Evolutionary conservation across 192 early-diverging fungal genomes (phyloP).

Genomic region (Podila minutissima): DNA sequence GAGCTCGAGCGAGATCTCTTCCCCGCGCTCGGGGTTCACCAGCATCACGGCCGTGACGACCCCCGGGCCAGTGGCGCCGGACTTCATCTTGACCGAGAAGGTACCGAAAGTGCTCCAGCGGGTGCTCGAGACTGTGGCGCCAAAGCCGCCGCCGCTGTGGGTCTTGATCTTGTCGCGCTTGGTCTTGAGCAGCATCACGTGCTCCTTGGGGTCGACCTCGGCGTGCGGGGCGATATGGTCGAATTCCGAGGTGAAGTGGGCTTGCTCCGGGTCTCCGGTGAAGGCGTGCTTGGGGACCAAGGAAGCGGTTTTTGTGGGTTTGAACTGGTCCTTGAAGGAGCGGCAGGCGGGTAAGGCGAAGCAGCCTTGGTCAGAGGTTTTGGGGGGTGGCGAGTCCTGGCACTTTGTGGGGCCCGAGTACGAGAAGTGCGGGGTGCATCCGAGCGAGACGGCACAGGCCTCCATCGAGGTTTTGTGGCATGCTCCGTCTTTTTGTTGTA

Average conservation of each 20-base stretch:
- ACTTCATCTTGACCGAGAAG: slow-evolving; percentile 61
- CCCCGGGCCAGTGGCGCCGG: slow-evolving; percentile 61
- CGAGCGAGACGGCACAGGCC: slow-evolving; percentile 29
- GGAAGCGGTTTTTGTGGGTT: background rate
- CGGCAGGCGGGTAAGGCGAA: slow-evolving; percentile 36
- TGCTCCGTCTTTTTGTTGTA: slow-evolving; percentile 11
- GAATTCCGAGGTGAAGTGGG: slow-evolving; percentile 63
- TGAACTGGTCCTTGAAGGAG: slow-evolving; percentile 34
- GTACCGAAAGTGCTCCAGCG: slow-evolving; percentile 69
- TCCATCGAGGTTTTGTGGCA: slow-evolving; percentile 37
- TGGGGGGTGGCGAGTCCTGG: background rate
- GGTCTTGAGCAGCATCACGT: slow-evolving; percentile 29
- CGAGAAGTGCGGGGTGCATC: slow-evolving; percentile 26
- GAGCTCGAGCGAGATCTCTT: slow-evolving; percentile 42
- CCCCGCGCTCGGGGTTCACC: slow-evolving; percentile 55
- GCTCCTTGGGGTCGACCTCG: slow-evolving; percentile 23
- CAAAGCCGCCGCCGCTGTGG: slow-evolving; percentile 58
- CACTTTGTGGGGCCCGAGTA: background rate
- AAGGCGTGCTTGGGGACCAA: slow-evolving; percentile 43
- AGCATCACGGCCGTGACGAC: slow-evolving; percentile 64
- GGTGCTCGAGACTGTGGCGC: slow-evolving; percentile 63
- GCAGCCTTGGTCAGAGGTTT: slow-evolving; percentile 13
- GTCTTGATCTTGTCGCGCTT: slow-evolving; percentile 42
- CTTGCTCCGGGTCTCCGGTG: slow-evolving; percentile 56
- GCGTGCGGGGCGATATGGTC: slow-evolving; percentile 59